These are phyloP conservation scores for Leptomonas seymouri DNA, from an alignment of 208 protist genomes.

Conservation along the genomic window DNA sequence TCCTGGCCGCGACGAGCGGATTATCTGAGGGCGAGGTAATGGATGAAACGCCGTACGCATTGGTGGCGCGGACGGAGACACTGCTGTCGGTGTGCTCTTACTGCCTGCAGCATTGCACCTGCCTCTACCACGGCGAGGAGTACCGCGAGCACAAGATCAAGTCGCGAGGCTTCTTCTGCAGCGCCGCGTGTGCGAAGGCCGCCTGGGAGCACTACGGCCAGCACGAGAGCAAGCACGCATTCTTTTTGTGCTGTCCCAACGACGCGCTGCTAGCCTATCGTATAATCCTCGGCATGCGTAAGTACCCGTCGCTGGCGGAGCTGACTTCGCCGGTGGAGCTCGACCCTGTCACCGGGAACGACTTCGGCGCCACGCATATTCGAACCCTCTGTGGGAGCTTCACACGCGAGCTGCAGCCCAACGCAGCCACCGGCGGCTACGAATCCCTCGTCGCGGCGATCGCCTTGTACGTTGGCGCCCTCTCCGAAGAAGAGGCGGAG, in stretches of 20 bases:
- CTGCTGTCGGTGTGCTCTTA: slow-evolving; percentile 78
- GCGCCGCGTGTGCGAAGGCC: slow-evolving; percentile 51
- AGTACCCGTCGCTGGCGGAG: slow-evolving; percentile 33
- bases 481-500: slow-evolving; percentile 62
- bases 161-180: slow-evolving; percentile 89
- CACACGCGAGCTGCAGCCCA: slow-evolving; percentile 60
- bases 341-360: slow-evolving; percentile 37
- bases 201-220: slow-evolving; percentile 79
- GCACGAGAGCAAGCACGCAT: slow-evolving; percentile 64
- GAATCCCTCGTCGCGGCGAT: slow-evolving; percentile 69
- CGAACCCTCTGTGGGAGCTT: slow-evolving; percentile 55
- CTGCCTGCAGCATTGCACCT: slow-evolving; percentile 73
- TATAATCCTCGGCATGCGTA: slow-evolving; percentile 43
- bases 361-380: slow-evolving; percentile 47
- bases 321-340: slow-evolving; percentile 36
- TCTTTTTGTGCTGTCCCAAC: slow-evolving; percentile 85
- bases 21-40: slow-evolving; percentile 58
- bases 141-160: slow-evolving; percentile 57
- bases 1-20: slow-evolving; percentile 40
- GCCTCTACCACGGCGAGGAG: slow-evolving; percentile 66
- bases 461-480: slow-evolving; percentile 66
- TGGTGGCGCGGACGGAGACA: slow-evolving; percentile 65
- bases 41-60: slow-evolving; percentile 66
- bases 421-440: slow-evolving; percentile 60
- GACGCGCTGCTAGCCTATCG: slow-evolving; percentile 81